Conservation (phyloP, 2,329 filamentous ascomycete genomes). For the Hypoxylon rubiginosum region DNA sequence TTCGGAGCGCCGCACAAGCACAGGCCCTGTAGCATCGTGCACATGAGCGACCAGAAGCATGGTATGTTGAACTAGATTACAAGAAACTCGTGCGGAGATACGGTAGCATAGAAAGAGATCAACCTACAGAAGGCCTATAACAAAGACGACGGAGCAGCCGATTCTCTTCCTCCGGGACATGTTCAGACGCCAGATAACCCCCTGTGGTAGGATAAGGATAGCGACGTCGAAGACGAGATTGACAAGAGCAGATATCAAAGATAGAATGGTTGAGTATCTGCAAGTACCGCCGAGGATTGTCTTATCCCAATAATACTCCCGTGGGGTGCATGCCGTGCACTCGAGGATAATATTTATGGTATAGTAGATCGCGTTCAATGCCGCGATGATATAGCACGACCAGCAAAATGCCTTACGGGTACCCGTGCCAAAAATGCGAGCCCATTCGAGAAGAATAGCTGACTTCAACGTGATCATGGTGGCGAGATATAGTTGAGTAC, state of each 20-base stretch:
- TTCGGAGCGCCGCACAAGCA: slow-evolving; percentile 4
- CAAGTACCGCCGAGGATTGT: slow-evolving; percentile 39
- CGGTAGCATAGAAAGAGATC: not conserved
- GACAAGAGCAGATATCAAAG: slow-evolving; percentile 35
- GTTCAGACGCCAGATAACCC: slow-evolving; percentile 48
- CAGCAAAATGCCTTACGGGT: slow-evolving; percentile 39
- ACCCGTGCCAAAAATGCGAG: slow-evolving; percentile 45
- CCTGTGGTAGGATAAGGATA: slow-evolving; percentile 49
- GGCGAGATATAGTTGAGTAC: not conserved
- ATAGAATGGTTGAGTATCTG: slow-evolving; percentile 9
- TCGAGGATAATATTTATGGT: not conserved
- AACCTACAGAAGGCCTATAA: slow-evolving; percentile 44
- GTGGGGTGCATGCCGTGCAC: not conserved
- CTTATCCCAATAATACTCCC: slow-evolving; percentile 34
- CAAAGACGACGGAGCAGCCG: slow-evolving; percentile 48
- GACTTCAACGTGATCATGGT: slow-evolving; percentile 51
- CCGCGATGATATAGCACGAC: slow-evolving; percentile 32
- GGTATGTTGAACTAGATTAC: too few species aligned
- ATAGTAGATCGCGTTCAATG: slow-evolving; percentile 32
- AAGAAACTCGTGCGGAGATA: not conserved
- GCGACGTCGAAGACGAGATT: slow-evolving; percentile 45
- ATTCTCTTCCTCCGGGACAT: slow-evolving; percentile 46
- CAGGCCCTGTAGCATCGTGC: not conserved
- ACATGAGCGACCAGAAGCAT: not conserved
- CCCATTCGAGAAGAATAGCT: slow-evolving; percentile 60